Base-by-base conservation (phyloP, 805 yeast genomes). In the Danielia reshetovae region DNA sequence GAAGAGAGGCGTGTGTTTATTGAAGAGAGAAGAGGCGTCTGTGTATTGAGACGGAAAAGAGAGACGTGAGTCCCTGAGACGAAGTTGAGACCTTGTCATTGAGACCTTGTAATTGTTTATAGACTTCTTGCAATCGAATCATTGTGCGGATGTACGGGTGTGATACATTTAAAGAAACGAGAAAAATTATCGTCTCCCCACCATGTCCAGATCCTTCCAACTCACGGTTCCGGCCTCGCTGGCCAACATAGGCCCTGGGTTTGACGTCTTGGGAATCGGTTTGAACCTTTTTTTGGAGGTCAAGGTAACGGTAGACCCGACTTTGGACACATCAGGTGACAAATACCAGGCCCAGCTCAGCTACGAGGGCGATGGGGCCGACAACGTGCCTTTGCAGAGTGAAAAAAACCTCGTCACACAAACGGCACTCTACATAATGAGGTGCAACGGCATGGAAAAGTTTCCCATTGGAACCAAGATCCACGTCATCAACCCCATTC, bases 241-340 rank as follows among this genome's bases (percentile, higher is more conserved):
- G 32, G 98, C 98, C 52, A 93, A 93, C 53, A 90, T 93, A 34
- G 98, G 98, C 7, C 98, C 98, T 7, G 98, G 98, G 1, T 93
- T 90, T 55, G 98, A 93, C 60, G 98, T 93, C 5, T 66, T 93
- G 33, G 98, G 98, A 16, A 81, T 93, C 26, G 96, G 96, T 29
- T 71, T 93, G 45, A 74, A 83, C 42, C 65, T 88, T 32, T 87
- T 66, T 53, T 68, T 93, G 37, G 83, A 81, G 34, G 68, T 93
- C 38, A 67, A 70, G 3, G 96, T 88, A 19, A 60, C 67, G 7
- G 67, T 85, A 27, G 93, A 87, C 55, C 54, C 76, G 6, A 39
- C 61, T 3, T 42, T 46, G 5, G 63, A 64, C 29, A 70, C 85
- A 4, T 65, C 70, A 25, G 39, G 48, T 2, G 87, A 85, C 54